Evolutionary conservation across 1,284 basidiomycete species (phyloP).

Genomic region (Microstroma glucosiphilum): DNA sequence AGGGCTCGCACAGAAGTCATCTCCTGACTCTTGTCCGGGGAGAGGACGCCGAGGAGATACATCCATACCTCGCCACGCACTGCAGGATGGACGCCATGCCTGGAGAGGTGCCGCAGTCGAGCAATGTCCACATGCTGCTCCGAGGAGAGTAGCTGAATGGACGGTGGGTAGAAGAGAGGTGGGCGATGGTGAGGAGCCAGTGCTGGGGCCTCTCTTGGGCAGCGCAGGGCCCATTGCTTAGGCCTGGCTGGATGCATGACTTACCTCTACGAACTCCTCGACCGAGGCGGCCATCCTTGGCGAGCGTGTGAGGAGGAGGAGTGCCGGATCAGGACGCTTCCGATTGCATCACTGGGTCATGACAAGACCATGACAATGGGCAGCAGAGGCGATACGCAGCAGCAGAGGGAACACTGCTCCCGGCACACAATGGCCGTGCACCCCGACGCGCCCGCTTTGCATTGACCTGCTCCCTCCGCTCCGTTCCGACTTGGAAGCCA

Average conservation of each 20-base stretch:
- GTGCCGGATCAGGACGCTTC: too few relatives aligned
- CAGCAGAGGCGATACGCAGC: too few relatives aligned
- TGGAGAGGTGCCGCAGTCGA: conserved; percentile 41
- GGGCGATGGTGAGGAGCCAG: background rate
- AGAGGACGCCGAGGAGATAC: conserved; percentile 47
- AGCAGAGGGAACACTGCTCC: too few relatives aligned
- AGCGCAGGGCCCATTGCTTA: background rate
- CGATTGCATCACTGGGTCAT: too few relatives aligned
- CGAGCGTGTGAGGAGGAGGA: too few relatives aligned
- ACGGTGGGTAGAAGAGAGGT: background rate
- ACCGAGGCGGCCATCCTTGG: background rate
- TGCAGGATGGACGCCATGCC: conserved; percentile 42
- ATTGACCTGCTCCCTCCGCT: too few relatives aligned
- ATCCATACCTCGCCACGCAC: conserved; percentile 50
- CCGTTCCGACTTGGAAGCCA: too few relatives aligned
- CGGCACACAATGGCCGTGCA: too few relatives aligned
- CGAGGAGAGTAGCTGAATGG: conserved; percentile 23
- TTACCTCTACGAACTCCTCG: conserved; percentile 1
- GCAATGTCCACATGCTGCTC: conserved; percentile 37
- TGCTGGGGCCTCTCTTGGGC: background rate
- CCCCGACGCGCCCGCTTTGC: too few relatives aligned
- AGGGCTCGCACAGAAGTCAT: conserved; percentile 48
- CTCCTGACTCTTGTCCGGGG: conserved; percentile 46
- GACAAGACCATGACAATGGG: too few relatives aligned
- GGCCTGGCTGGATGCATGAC: background rate